Evolutionary conservation across 1,284 basidiomycete genomes (phyloP).

Genomic region (Cutaneotrichosporon mucoides): DNA sequence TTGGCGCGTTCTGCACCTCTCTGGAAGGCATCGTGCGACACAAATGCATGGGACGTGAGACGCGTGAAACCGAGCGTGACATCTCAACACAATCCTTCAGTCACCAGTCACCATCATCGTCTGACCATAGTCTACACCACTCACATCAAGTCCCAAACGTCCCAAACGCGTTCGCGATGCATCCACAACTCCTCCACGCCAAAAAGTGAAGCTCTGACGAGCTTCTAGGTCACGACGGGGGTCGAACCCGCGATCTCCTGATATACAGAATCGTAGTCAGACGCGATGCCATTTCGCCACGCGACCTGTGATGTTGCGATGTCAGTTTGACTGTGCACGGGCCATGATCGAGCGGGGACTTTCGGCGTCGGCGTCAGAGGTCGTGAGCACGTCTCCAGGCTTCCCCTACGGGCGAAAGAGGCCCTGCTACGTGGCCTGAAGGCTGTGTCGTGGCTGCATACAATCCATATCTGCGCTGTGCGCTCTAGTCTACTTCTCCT

Average conservation of each 20-base stretch:
- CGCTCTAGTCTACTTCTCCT: constrained; percentile 36
- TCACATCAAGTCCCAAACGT: neutral
- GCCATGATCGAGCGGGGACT: no score
- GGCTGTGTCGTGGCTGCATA: neutral
- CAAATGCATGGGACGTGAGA: no score
- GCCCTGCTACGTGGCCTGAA: neutral
- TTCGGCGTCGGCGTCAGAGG: no score
- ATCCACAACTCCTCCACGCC: no score
- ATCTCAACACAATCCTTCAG: no score
- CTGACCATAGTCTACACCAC: no score
- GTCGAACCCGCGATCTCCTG: constrained; percentile 3
- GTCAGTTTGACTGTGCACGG: no score
- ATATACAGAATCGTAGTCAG: constrained; percentile 8
- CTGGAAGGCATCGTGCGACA: no score
- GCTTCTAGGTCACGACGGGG: neutral
- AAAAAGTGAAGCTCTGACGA: neutral
- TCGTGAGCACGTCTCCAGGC: neutral
- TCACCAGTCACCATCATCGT: no score
- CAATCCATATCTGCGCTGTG: neutral
- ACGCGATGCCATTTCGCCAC: constrained; percentile 14
- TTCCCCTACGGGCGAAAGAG: neutral
- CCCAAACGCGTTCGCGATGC: neutral
- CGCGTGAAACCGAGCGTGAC: no score
- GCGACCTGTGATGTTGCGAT: neutral
- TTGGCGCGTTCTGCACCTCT: no score